Percentiles rank a stretch among this genome's conserved stretches.
Conservation (phyloP, 768 basidiomycete species). For the Termitomyces sp. region DNA sequence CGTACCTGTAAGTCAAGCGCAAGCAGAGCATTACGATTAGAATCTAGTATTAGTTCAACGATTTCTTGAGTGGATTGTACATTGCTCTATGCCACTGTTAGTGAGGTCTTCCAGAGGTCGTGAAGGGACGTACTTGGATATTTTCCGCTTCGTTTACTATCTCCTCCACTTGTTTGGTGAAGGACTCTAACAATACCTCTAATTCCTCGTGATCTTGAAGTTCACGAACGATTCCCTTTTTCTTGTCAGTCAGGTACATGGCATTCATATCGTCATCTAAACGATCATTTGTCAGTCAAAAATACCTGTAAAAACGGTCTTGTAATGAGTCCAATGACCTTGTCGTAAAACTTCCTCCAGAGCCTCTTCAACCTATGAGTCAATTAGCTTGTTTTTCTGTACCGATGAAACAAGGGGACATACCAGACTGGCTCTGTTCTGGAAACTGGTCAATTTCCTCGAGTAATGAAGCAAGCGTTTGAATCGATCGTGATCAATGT, state of each 20-base stretch:
- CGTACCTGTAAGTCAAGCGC: constrained; percentile 84
- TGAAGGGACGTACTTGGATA: constrained; percentile 54
- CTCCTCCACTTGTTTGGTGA: constrained; percentile 95
- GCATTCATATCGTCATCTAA: constrained; percentile 92
- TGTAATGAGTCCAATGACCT: constrained; percentile 37
- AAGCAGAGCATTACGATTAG: constrained; percentile 88
- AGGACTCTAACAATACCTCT: constrained; percentile 89
- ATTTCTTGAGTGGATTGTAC: constrained; percentile 98
- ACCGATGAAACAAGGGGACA: constrained; percentile 10
- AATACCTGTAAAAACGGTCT: neutral
- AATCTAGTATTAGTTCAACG: constrained; percentile 92
- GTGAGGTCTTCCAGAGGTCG: neutral
- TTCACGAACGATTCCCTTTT: constrained; percentile 51
- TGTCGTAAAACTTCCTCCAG: constrained; percentile 89
- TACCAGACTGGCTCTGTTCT: constrained; percentile 85
- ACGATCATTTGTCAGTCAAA: constrained; percentile 2
- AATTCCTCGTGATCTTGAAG: constrained; percentile 86
- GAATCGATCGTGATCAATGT: constrained; percentile 93
- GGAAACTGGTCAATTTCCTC: constrained; percentile 79
- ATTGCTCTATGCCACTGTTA: constrained; percentile 54
- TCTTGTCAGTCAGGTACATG: constrained; percentile 92
- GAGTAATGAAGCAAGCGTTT: constrained; percentile 91
- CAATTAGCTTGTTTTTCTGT: neutral
- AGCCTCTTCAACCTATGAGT: constrained; percentile 73
- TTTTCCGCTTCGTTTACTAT: constrained; percentile 91